Percentiles rank a stretch among this genome's conserved stretches.
These are phyloP conservation scores for Alternaria sp. DNA, from an alignment of 2,329 filamentous ascomycete species.

Conservation along the genomic window DNA sequence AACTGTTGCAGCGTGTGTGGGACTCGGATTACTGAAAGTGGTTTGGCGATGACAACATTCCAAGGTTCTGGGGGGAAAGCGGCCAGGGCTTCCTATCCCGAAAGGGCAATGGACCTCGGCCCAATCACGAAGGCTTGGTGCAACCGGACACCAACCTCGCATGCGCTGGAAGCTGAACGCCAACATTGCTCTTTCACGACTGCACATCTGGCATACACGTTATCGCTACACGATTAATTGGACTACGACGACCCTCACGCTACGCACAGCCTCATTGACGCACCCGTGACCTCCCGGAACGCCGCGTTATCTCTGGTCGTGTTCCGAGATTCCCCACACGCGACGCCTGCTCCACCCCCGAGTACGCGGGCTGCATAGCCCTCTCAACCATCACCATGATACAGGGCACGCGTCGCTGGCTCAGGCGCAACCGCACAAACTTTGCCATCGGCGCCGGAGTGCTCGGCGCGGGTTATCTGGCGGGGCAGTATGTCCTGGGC, in stretches of 20 bases:
- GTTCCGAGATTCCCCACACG: conserved; percentile 16
- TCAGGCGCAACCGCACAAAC: conserved; percentile 88
- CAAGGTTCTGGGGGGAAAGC: not conserved
- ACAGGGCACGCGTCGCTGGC: conserved; percentile 82
- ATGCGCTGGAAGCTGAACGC: not conserved
- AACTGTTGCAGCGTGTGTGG: not conserved
- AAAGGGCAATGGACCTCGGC: conserved; percentile 25
- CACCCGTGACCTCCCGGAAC: conserved; percentile 14
- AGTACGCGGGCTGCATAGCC: conserved; percentile 3
- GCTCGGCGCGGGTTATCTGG: conserved; percentile 87
- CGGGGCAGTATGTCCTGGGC: conserved; percentile 86
- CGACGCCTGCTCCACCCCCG: conserved; percentile 17
- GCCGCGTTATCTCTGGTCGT: conserved; percentile 1
- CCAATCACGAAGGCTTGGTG: conserved; percentile 12
- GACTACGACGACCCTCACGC: not conserved
- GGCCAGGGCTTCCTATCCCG: conserved; percentile 13
- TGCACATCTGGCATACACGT: not conserved
- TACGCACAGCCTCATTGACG: not conserved
- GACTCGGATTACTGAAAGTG: not conserved
- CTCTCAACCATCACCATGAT: conserved; percentile 57
- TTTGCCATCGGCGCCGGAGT: conserved; percentile 88
- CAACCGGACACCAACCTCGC: conserved; percentile 15
- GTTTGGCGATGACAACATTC: not conserved
- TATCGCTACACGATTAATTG: not conserved
- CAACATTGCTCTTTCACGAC: not conserved